phyloP scores from a whole-genome alignment of 2,329 filamentous ascomycete species.

The Exophiala viscosa region DNA sequence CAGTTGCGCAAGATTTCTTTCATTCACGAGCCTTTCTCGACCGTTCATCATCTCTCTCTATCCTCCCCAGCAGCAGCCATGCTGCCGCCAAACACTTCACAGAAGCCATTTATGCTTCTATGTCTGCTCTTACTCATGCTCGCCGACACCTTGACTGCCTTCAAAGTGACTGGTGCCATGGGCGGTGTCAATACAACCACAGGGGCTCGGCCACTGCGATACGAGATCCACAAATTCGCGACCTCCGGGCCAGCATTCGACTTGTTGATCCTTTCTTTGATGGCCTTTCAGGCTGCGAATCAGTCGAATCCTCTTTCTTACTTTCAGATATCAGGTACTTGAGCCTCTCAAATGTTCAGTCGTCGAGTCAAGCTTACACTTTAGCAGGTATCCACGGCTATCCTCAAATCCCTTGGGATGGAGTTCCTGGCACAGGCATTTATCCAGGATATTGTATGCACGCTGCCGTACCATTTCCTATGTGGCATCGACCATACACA shows the following conservation, averaged over 20 bases:
- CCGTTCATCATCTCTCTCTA: background rate
- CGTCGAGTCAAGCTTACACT: conserved; percentile 5
- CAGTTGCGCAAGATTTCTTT: background rate
- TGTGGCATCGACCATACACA: conserved; percentile 82
- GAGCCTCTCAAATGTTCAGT: background rate
- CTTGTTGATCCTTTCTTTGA: conserved; percentile 70
- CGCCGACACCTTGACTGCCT: conserved; percentile 7
- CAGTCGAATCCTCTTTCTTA: conserved; percentile 66
- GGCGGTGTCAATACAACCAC: conserved; percentile 30
- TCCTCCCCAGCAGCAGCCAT: conserved; percentile 1
- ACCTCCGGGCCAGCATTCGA: conserved; percentile 62
- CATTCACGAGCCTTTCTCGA: conserved; percentile 4
- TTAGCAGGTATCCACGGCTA: conserved; percentile 75
- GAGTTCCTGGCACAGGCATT: conserved; percentile 38
- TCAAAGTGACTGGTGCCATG: conserved; percentile 31
- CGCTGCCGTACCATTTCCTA: conserved; percentile 68
- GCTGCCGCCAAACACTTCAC: conserved; percentile 2
- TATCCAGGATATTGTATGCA: conserved; percentile 73
- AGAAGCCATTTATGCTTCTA: background rate
- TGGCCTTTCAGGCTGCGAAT: conserved; percentile 65
- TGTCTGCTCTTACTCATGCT: conserved; percentile 2
- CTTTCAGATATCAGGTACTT: conserved; percentile 71
- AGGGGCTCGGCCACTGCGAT: conserved; percentile 45
- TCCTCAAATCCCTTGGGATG: conserved; percentile 60
- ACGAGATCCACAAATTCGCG: conserved; percentile 66